A percentile compares a stretch with the other conserved stretches of the same genome.
phyloP scores from a whole-genome alignment of 2,329 filamentous ascomycete species.

The Aureobasidium lini region DNA sequence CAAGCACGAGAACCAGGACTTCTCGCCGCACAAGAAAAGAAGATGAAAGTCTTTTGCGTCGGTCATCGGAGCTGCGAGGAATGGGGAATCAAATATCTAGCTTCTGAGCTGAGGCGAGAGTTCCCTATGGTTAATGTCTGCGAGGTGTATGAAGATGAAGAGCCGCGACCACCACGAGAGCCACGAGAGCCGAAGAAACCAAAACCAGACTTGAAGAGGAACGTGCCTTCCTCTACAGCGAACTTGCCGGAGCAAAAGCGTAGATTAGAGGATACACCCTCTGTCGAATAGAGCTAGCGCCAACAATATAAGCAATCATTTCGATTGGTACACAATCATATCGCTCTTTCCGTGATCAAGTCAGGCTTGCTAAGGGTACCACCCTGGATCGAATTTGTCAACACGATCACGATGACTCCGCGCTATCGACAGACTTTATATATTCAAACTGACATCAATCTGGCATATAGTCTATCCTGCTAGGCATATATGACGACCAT shows the following conservation, averaged over 20 bases:
- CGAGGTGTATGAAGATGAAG: slow-evolving; percentile 32
- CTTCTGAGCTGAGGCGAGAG: slow-evolving; percentile 21
- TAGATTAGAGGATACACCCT: not conserved
- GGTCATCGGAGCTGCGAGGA: slow-evolving; percentile 33
- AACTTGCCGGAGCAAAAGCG: slow-evolving; percentile 1
- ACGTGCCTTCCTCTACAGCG: not conserved
- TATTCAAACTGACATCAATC: no score
- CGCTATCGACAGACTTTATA: no score
- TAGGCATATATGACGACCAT: no score
- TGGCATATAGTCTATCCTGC: no score
- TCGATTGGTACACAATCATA: no score
- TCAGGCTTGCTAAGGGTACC: not conserved
- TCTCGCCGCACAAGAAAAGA: slow-evolving; percentile 25
- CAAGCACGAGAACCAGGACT: slow-evolving; percentile 29
- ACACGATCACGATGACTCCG: no score
- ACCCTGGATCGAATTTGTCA: not conserved
- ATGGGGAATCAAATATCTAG: slow-evolving; percentile 33
- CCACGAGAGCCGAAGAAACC: not conserved
- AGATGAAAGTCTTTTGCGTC: slow-evolving; percentile 32
- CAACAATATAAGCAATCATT: no score
- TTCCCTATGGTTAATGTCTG: slow-evolving; percentile 28
- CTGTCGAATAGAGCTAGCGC: not conserved
- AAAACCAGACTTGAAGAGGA: slow-evolving; percentile 6
- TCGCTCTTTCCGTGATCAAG: no score
- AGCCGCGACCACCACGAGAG: not conserved